phyloP scores from a whole-genome alignment of 2,329 filamentous ascomycete genomes.

The Nemania sp. region DNA sequence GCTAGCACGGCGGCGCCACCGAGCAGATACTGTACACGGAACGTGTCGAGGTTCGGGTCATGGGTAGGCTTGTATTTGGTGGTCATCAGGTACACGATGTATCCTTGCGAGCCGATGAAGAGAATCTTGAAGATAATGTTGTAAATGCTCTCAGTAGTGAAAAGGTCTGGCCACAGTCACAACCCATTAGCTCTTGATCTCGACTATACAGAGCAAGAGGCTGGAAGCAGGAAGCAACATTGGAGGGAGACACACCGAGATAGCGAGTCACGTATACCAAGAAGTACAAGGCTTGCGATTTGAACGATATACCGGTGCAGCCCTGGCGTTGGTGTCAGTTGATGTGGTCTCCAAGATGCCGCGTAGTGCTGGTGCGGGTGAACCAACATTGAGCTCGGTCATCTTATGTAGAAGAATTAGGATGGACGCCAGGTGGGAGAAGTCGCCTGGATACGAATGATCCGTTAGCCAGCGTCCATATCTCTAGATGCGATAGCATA shows the following conservation, averaged over 20 bases:
- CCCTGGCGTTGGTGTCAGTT: conserved; percentile 62
- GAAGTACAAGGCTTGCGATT: conserved; percentile 94
- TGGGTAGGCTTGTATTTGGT: conserved; percentile 97
- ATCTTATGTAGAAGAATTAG: conserved; percentile 97
- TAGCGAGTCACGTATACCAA: conserved; percentile 94
- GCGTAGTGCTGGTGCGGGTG: neutral
- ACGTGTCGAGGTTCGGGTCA: conserved; percentile 95
- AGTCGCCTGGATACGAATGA: conserved; percentile 67
- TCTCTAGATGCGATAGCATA: conserved; percentile 16
- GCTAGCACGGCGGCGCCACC: conserved; percentile 78
- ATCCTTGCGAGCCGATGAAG: conserved; percentile 86
- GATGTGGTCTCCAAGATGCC: conserved; percentile 19
- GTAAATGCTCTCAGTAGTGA: conserved; percentile 83
- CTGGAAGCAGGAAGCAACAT: neutral
- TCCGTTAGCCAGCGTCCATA: conserved; percentile 26
- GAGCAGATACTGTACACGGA: conserved; percentile 93
- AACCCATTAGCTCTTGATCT: conserved; percentile 7
- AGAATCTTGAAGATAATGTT: conserved; percentile 95
- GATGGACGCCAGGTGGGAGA: conserved; percentile 94
- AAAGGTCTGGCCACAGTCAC: conserved; percentile 65
- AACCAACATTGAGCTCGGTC: conserved; percentile 80
- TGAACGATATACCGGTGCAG: conserved; percentile 97
- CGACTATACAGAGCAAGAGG: neutral
- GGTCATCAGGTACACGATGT: conserved; percentile 98
- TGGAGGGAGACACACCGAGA: conserved; percentile 60